Conservation (phyloP, 2,329 filamentous ascomycete species). For the Neopestalotiopsis rosae region DNA sequence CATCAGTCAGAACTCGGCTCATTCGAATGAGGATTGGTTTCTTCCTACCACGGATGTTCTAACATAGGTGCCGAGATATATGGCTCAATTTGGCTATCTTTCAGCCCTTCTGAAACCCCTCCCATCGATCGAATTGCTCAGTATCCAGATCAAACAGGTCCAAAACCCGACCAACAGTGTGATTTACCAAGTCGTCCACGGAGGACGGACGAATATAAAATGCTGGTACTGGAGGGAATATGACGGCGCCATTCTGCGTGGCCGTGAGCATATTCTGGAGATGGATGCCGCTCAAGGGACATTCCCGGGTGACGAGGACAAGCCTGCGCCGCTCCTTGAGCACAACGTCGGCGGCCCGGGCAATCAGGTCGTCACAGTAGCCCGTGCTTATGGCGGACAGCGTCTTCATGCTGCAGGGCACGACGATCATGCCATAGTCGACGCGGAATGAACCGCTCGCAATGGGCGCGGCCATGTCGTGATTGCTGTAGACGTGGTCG, state of each 20-base stretch:
- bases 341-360: conserved; percentile 49
- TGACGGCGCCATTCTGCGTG: conserved; percentile 42
- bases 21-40: no score
- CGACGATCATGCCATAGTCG: conserved; percentile 51
- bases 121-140: no score
- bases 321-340: conserved; percentile 49
- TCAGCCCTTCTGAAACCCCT: no score
- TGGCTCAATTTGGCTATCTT: no score
- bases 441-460: conserved; percentile 49
- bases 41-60: no score
- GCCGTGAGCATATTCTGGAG: conserved; percentile 49
- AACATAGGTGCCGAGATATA: no score
- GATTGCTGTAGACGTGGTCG: conserved; percentile 41
- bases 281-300: conserved; percentile 52
- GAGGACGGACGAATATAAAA: conserved; percentile 42
- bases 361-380: conserved; percentile 49
- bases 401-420: conserved; percentile 55
- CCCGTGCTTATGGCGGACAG: conserved; percentile 46
- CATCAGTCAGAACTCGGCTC: no score
- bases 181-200: no score
- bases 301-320: conserved; percentile 48
- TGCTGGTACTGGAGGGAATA: conserved; percentile 49
- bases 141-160: no score
- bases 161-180: no score
- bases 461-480: conserved; percentile 50